Conservation (phyloP, 495 filamentous ascomycete species). For the Penicillium odoratum region DNA sequence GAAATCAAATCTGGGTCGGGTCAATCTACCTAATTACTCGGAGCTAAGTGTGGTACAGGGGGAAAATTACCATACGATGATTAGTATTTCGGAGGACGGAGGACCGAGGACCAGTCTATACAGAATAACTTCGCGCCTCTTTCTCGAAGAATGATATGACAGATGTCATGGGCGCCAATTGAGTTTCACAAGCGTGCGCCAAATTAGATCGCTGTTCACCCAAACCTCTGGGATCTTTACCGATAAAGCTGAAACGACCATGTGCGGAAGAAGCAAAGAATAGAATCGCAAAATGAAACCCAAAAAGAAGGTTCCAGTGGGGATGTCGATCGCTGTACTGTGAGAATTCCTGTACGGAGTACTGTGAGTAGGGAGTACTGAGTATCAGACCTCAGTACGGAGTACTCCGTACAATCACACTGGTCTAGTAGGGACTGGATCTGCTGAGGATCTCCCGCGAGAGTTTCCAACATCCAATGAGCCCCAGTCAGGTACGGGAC, state of each 20-base stretch:
- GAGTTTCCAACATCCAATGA: conserved; percentile 35
- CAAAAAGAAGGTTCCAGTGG: conserved; percentile 3
- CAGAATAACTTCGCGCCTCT: no score
- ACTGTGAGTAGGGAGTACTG: no score
- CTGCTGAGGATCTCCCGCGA: conserved; percentile 49
- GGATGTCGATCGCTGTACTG: conserved; percentile 2
- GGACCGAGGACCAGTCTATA: no score
- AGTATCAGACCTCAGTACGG: no score
- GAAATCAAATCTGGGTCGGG: conserved; percentile 3
- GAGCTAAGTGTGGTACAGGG: neutral
- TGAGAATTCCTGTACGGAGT: no score
- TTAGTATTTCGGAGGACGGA: no score
- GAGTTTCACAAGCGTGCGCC: conserved; percentile 46
- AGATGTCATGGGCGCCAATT: conserved; percentile 37
- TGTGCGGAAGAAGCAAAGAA: conserved; percentile 4
- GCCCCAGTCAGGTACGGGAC: conserved; percentile 28
- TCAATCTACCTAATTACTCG: conserved; percentile 8
- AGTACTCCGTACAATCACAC: no score
- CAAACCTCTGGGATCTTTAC: conserved; percentile 32
- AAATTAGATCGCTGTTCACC: conserved; percentile 36
- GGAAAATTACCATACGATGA: neutral
- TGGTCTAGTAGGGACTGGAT: conserved; percentile 23
- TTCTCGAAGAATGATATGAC: conserved; percentile 7
- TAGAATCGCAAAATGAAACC: conserved; percentile 1
- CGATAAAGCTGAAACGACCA: conserved; percentile 9